Evolutionary conservation across 371 early-diverging fungal species (phyloP).

Genomic region (Saksenaea oblongispora): DNA sequence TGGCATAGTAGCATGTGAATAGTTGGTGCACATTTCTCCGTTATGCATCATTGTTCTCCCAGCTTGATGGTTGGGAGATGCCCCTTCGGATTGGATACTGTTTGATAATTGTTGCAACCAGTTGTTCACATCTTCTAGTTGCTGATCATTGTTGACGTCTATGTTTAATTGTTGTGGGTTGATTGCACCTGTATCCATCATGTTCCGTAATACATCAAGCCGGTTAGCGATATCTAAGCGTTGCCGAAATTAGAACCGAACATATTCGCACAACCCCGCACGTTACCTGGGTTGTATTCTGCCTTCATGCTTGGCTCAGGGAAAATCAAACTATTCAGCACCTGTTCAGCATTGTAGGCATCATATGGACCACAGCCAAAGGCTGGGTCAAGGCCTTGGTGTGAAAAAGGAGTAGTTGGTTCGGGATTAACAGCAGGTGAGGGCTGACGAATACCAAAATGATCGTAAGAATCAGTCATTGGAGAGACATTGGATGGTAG

Average conservation of each 20-base stretch:
- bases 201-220: constrained; percentile 23
- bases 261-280: not conserved
- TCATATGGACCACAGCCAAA: not conserved
- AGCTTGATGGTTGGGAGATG: not conserved
- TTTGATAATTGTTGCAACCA: constrained; percentile 29
- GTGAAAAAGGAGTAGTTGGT: not conserved
- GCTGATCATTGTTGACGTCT: constrained; percentile 32
- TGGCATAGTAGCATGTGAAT: not conserved
- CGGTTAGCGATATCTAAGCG: constrained; percentile 34
- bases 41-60: not conserved
- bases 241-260: not conserved
- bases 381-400: not conserved
- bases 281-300: constrained; percentile 23
- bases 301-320: constrained; percentile 18
- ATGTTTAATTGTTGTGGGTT: constrained; percentile 27
- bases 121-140: constrained; percentile 37
- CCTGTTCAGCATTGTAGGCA: constrained; percentile 12
- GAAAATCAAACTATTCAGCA: constrained; percentile 22
- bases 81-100: constrained; percentile 9
- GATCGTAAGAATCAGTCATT: constrained; percentile 26
- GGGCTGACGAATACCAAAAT: constrained; percentile 14
- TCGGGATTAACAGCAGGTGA: not conserved
- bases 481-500: constrained; percentile 21
- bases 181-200: constrained; percentile 17
- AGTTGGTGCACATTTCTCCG: not conserved